Evolutionary conservation across 345 rosid species (phyloP).

Genomic region (Citrus sinensis): DNA sequence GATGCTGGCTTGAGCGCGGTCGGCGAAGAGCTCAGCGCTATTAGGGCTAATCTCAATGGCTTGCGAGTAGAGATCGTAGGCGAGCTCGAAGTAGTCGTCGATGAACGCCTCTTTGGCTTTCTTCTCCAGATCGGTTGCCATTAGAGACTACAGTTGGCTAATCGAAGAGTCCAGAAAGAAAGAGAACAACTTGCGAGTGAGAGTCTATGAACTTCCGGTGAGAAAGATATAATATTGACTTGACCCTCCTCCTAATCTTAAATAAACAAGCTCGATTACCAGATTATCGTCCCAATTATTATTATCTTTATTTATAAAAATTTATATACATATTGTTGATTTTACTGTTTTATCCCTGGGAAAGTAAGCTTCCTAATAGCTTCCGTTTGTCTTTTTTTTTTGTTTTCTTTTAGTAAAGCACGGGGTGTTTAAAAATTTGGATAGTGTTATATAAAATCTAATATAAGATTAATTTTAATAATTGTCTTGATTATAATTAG

Average conservation of each 20-base stretch:
- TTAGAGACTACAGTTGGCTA: background rate
- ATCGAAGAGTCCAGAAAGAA: conserved; percentile 20
- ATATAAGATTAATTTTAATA: too few species aligned
- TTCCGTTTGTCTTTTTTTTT: background rate
- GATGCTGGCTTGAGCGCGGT: conserved; percentile 91
- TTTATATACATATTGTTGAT: background rate
- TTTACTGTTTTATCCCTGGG: background rate
- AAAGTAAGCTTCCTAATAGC: background rate
- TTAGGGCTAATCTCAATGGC: conserved; percentile 67
- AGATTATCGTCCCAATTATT: background rate
- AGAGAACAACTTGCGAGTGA: background rate
- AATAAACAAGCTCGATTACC: background rate
- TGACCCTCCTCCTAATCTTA: background rate
- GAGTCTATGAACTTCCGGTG: too few species aligned
- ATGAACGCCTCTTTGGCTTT: conserved; percentile 87
- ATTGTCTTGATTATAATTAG: too few species aligned
- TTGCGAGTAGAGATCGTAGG: conserved; percentile 72
- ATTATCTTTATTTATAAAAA: too few species aligned
- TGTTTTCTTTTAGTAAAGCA: too few species aligned
- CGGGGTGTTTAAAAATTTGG: too few species aligned
- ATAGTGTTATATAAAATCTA: too few species aligned
- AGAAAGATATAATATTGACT: background rate
- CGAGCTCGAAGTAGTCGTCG: conserved; percentile 83
- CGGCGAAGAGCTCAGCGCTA: conserved; percentile 65
- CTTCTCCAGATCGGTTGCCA: conserved; percentile 68